Percentiles rank a stretch among this genome's conserved stretches.
Conservation (phyloP, 495 filamentous ascomycete genomes). For the Xylaria bambusicola region DNA sequence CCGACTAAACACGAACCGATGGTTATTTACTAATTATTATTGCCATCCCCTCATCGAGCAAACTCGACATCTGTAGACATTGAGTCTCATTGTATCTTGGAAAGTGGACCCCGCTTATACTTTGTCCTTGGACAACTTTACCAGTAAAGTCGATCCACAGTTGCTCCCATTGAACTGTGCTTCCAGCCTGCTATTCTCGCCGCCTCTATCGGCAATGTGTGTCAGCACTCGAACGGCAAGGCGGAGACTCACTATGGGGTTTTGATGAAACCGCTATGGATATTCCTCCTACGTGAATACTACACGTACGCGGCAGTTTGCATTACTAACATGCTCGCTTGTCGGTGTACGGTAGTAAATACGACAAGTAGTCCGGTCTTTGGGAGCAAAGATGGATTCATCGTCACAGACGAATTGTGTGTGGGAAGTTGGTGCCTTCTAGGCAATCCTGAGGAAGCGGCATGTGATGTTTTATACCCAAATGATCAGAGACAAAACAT, state of each 20-base stretch:
- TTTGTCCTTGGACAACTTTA: too few species aligned
- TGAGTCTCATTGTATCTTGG: background rate
- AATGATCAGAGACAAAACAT: background rate
- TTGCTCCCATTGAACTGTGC: too few species aligned
- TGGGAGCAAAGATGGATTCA: conserved; percentile 7
- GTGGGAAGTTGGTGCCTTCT: conserved; percentile 5
- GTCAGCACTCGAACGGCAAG: background rate
- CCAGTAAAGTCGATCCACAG: too few species aligned
- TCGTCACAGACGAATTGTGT: background rate
- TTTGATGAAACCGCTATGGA: background rate
- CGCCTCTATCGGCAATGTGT: background rate
- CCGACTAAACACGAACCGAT: conserved; percentile 41
- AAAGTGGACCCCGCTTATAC: background rate
- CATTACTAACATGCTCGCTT: too few species aligned
- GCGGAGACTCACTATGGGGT: background rate
- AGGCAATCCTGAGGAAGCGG: background rate
- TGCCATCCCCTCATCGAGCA: background rate
- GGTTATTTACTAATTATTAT: background rate
- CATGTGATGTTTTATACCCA: conserved; percentile 12
- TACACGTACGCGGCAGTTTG: too few species aligned
- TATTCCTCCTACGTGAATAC: too few species aligned
- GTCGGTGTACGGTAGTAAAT: too few species aligned
- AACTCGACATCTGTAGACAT: background rate
- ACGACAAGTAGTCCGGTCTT: conserved; percentile 8
- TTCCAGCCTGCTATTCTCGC: background rate